Evolutionary conservation across 148 eudicot genomes (phyloP), one percentile per base, ranked within the genome.

Genomic region (Chenopodium berlandieri): DNA sequence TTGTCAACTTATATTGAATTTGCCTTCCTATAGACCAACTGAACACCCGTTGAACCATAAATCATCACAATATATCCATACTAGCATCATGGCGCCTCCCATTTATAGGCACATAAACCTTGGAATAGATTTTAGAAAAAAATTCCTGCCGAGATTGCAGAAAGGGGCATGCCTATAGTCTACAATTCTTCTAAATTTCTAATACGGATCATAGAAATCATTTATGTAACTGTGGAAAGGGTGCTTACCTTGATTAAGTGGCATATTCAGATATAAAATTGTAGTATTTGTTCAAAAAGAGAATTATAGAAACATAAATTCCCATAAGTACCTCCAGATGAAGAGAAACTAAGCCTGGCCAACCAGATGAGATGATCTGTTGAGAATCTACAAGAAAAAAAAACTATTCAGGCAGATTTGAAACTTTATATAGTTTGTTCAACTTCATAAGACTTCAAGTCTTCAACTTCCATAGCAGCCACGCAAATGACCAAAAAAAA

Each of bases 281-380:
- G 16, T 31, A 30, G 22, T 31, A 48, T 2, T 20, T 3, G 11
- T 69, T 25, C 34, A 37, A 23, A 79, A 40, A 65, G 46, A 46
- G 37, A 69, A 30, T 14, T 25, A 23, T 14, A 63, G 56, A 70
- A 75, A 50, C 12, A 27, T 44, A 37, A 31, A 6, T 22, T 31
- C 25, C 13, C 75, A 19, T 47, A 25, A 22, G 11, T 82, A 82
- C 98, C 98, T 94, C 98, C 65, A 94, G 86, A 87, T 87, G 94
- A 77, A 94, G 85, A 47, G 87, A 90, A 77, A 82, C 87, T 85
- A 94, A 86, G 81, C 93, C 97, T 73, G 97, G 98, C 98, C 97
- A 94, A 78, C 98, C 92, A 81, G 82, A 81, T 81, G 94, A 90
- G 84, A 94, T 91, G 83, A 93, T 90, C 87, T 44, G 88, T 82